Conservation (phyloP, 495 filamentous ascomycete species). For the Hyaloscypha variabilis region DNA sequence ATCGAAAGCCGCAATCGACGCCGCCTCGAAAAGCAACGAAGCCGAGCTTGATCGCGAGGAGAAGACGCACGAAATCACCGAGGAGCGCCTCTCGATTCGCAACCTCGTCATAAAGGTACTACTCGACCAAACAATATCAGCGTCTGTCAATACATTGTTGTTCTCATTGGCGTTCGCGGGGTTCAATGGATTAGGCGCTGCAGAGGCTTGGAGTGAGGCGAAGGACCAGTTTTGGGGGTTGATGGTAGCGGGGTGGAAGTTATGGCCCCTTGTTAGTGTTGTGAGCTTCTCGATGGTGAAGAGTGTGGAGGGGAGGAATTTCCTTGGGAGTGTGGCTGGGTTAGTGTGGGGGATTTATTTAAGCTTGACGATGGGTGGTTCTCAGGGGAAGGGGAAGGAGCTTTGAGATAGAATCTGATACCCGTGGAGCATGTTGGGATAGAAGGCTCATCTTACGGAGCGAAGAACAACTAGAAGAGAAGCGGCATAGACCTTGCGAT, state of each 20-base stretch:
- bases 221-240: conserved; percentile 68
- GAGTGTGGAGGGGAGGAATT: conserved; percentile 71
- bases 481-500: not conserved
- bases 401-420: too few species aligned
- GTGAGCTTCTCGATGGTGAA: conserved; percentile 77
- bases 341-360: conserved; percentile 88
- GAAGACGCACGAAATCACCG: conserved; percentile 41
- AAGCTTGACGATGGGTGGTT: conserved; percentile 51
- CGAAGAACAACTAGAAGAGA: not conserved
- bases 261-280: conserved; percentile 82
- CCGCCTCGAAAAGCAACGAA: conserved; percentile 43
- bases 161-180: conserved; percentile 53
- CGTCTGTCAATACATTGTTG: conserved; percentile 73
- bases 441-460: too few species aligned
- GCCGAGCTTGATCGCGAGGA: conserved; percentile 45
- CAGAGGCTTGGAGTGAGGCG: conserved; percentile 32
- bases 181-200: conserved; percentile 20
- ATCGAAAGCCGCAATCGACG: conserved; percentile 37
- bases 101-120: conserved; percentile 82
- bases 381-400: not conserved
- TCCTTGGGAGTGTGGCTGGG: conserved; percentile 80
- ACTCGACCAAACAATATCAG: conserved; percentile 81
- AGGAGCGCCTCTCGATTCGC: conserved; percentile 57
- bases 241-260: conserved; percentile 72
- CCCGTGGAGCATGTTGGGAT: not conserved